phyloP scores from a whole-genome alignment of 2,329 filamentous ascomycete species.

The Beauveria medogensis region DNA sequence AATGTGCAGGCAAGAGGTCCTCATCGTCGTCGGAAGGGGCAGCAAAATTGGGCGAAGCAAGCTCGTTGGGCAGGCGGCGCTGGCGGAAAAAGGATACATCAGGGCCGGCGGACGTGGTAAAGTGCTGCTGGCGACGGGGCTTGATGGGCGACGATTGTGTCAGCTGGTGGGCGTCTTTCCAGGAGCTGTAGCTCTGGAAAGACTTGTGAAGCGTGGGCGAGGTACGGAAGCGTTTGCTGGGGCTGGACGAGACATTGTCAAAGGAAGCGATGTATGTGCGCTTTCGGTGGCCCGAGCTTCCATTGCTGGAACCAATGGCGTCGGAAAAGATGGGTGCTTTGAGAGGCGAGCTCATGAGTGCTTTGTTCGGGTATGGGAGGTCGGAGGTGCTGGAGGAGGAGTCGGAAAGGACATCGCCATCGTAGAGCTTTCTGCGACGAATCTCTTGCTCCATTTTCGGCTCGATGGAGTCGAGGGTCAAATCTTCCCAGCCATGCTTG shows the following conservation, averaged over 20 bases:
- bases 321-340: constrained; percentile 81
- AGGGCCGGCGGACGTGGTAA: constrained; percentile 62
- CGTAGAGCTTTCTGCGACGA: constrained; percentile 59
- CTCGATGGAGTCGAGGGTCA: constrained; percentile 79
- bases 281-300: constrained; percentile 58
- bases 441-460: constrained; percentile 74
- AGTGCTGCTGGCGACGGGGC: constrained; percentile 64
- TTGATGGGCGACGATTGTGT: constrained; percentile 84
- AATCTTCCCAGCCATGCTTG: constrained; percentile 88
- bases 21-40: constrained; percentile 73
- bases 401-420: constrained; percentile 73
- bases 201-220: constrained; percentile 55
- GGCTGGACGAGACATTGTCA: constrained; percentile 46
- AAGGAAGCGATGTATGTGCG: constrained; percentile 54
- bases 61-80: constrained; percentile 58
- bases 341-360: constrained; percentile 77
- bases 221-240: constrained; percentile 60
- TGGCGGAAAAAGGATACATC: constrained; percentile 72
- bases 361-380: constrained; percentile 57
- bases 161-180: constrained; percentile 70
- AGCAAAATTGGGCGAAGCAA: constrained; percentile 52
- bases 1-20: constrained; percentile 67
- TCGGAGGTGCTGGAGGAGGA: constrained; percentile 80
- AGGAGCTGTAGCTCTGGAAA: constrained; percentile 48
- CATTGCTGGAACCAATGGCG: constrained; percentile 62